Percentiles rank a stretch among this genome's conserved stretches.
Conservation (phyloP, 352 stramenopile genomes). For the Pythium aphanidermatum region DNA sequence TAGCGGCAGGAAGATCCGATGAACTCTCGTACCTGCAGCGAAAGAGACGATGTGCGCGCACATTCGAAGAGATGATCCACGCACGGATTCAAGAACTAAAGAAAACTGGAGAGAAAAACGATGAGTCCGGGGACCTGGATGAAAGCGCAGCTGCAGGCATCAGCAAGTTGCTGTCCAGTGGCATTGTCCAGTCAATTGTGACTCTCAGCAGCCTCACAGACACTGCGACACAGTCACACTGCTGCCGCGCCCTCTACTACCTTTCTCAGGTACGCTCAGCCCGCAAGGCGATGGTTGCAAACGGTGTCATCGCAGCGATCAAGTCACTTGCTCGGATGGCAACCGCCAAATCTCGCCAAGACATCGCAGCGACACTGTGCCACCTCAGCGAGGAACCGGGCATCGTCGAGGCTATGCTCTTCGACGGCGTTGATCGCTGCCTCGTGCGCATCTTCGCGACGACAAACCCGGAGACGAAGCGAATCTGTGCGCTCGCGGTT, state of each 20-base stretch:
- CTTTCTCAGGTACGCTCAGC: constrained; percentile 33
- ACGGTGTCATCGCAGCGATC: constrained; percentile 39
- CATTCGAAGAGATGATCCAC: constrained; percentile 73
- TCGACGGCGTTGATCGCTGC: constrained; percentile 63
- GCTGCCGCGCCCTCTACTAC: constrained; percentile 64
- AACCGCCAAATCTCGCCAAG: constrained; percentile 28
- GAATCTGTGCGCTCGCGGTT: constrained; percentile 55
- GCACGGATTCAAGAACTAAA: constrained; percentile 16
- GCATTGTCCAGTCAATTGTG: constrained; percentile 62
- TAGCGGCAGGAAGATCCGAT: constrained; percentile 14
- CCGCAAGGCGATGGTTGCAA: constrained; percentile 47
- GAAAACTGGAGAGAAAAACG: not conserved
- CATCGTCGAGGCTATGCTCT: constrained; percentile 49
- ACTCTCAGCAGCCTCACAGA: constrained; percentile 39
- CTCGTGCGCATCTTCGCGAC: constrained; percentile 41
- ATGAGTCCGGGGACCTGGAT: not conserved
- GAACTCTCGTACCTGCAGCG: constrained; percentile 31
- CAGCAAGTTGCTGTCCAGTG: constrained; percentile 42
- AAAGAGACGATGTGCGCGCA: constrained; percentile 66
- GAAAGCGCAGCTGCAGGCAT: constrained; percentile 21
- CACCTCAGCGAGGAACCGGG: constrained; percentile 59
- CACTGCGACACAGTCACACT: constrained; percentile 45
- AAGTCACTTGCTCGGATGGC: constrained; percentile 39
- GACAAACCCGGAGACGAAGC: constrained; percentile 50
- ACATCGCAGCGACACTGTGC: constrained; percentile 59